A percentile compares a stretch with the other conserved stretches of the same genome.
Evolutionary conservation across 768 basidiomycete genomes (phyloP).

Genomic region (Chalciporus sphaerocephalus): DNA sequence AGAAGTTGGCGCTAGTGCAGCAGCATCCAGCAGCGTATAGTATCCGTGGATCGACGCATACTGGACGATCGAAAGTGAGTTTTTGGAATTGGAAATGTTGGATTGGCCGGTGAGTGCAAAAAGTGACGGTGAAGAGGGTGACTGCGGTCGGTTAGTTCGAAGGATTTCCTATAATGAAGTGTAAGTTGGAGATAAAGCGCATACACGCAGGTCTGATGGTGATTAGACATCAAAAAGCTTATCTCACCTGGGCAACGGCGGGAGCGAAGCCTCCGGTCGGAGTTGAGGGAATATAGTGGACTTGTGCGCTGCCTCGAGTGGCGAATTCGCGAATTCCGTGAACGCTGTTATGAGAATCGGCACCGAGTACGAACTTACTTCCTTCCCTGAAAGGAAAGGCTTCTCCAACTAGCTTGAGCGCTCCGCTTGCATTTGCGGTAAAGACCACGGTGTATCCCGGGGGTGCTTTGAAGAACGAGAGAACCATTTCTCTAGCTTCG

Average conservation of each 20-base stretch:
- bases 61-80: slow-evolving; percentile 56
- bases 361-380: slow-evolving; percentile 62
- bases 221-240: neutral
- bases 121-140: slow-evolving; percentile 44
- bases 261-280: slow-evolving; percentile 61
- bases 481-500: slow-evolving; percentile 67
- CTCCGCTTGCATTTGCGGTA: slow-evolving; percentile 74
- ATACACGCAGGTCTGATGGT: slow-evolving; percentile 12
- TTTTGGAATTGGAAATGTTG: slow-evolving; percentile 76
- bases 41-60: slow-evolving; percentile 69
- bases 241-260: slow-evolving; percentile 53
- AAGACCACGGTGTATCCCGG: slow-evolving; percentile 78
- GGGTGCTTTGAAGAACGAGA: slow-evolving; percentile 74
- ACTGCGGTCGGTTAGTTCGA: slow-evolving; percentile 42
- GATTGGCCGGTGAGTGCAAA: slow-evolving; percentile 79
- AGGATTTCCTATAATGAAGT: slow-evolving; percentile 46
- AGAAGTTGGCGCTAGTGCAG: slow-evolving; percentile 74
- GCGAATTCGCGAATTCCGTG: slow-evolving; percentile 80
- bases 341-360: slow-evolving; percentile 81
- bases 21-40: slow-evolving; percentile 74
- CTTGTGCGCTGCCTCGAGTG: slow-evolving; percentile 45
- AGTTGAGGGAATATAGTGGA: slow-evolving; percentile 63
- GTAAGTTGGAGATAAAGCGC: slow-evolving; percentile 9
- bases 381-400: slow-evolving; percentile 63
- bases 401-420: slow-evolving; percentile 80